Percentiles rank a stretch among this genome's conserved stretches.
phyloP scores from a whole-genome alignment of 176 grass and related monocot species.

The Avena insularis region DNA sequence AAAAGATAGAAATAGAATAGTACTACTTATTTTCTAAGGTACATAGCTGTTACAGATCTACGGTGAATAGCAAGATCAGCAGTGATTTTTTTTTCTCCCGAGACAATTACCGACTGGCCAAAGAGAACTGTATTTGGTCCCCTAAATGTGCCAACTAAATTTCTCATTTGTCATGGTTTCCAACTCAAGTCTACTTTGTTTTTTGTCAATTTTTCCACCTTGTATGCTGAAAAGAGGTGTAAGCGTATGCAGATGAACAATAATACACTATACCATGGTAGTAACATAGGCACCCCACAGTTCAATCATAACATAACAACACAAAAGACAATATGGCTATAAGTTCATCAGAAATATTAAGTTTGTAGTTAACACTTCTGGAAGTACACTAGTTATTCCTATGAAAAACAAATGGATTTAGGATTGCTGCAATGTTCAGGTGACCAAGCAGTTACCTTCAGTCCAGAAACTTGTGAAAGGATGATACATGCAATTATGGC shows the following conservation, averaged over 20 bases:
- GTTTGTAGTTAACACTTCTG: background rate
- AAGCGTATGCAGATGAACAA: background rate
- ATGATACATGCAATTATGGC: background rate
- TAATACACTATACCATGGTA: background rate
- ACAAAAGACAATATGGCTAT: background rate
- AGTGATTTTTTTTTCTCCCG: too few species aligned
- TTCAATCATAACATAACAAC: background rate
- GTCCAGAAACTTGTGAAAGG: constrained; percentile 20
- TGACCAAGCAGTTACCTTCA: background rate
- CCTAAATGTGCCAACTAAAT: too few species aligned
- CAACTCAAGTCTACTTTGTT: background rate
- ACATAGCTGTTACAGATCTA: background rate
- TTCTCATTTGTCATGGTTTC: background rate
- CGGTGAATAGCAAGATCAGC: too few species aligned
- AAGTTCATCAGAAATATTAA: background rate
- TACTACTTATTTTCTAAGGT: background rate
- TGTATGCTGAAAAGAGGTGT: background rate
- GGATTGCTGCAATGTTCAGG: background rate
- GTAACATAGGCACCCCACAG: background rate
- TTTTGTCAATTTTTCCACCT: background rate
- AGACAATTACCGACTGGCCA: too few species aligned
- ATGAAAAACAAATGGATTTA: background rate
- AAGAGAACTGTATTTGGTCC: too few species aligned
- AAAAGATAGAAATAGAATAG: background rate
- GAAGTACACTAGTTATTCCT: background rate